Base-by-base conservation (phyloP, 2,329 filamentous ascomycete species). In the Cladosporium sp. region DNA sequence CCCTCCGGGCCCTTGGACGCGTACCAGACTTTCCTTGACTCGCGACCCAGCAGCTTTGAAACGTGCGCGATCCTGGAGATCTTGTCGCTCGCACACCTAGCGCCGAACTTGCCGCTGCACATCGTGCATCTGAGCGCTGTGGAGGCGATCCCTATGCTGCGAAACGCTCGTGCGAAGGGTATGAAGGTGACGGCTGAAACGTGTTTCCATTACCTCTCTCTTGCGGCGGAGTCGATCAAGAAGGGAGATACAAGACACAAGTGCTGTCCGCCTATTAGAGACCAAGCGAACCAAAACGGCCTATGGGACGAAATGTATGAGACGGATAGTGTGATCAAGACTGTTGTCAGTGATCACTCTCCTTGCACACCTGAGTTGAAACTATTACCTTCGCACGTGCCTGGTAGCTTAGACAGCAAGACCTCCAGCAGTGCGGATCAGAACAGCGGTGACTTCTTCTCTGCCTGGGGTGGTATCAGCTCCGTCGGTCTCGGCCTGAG, bases 331-430 rank as follows among this genome's bases (percentile, higher is more conserved):
- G 92, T 96, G 69, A 93, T 99, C 77, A 86, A 88, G 75, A 98
- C 95, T 0, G 86, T 99, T 34, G 95, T 99, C 2, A 96, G 91
- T 0, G 95, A 98, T 76, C 95, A 99, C 82, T 96, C 92, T 7
- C 95, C 95, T 6, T 98, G 95, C 82, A 98, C 95, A 3, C 94
- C 95, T 0, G 89, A 97, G 75, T 85, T 99, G 61, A 99, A 99
- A 79, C 85, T 96, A 25, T 86, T 97, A 0, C 93, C 94, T 0
- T 78, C 84, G 0, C 86, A 89, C 70, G 83, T 95, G n/a, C 86
- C 83, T 16, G 82, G 83, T 49, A 64, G 69, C 6, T 54, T 68
- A 14, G 56, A 34, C 10, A 73, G 71, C 67, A 75, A 74, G 64
- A 11, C 36, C 61, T 72, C 72, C 62, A 72, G 70, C 26, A 26